Evolutionary conservation across 2,329 filamentous ascomycete genomes (phyloP).

Genomic region (Penicillium oxalicum): DNA sequence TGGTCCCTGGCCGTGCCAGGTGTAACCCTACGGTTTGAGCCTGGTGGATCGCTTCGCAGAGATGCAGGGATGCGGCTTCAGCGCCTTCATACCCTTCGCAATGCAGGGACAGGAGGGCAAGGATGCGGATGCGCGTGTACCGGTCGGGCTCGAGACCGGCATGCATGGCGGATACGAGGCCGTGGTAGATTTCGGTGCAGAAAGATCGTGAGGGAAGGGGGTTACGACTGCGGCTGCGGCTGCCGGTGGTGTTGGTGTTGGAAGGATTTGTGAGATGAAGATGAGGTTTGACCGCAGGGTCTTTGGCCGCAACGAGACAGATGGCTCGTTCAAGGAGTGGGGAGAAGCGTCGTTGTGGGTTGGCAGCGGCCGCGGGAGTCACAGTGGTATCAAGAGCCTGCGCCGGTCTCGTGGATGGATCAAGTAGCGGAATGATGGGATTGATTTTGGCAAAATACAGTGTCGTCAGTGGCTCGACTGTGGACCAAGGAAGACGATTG

Average conservation of each 20-base stretch:
- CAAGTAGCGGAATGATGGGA: conserved; percentile 34
- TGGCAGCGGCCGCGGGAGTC: no score
- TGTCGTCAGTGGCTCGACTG: conserved; percentile 26
- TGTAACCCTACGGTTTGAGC: conserved; percentile 37
- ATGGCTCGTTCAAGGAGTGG: conserved; percentile 36
- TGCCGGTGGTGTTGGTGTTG: conserved; percentile 11
- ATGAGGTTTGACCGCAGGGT: conserved; percentile 25
- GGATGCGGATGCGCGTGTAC: conserved; percentile 32
- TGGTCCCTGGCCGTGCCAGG: conserved; percentile 28
- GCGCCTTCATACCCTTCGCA: conserved; percentile 38
- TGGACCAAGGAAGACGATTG: conserved; percentile 27
- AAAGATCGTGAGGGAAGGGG: conserved; percentile 29
- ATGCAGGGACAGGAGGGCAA: conserved; percentile 38
- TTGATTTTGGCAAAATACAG: conserved; percentile 37
- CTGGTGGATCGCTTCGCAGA: conserved; percentile 38
- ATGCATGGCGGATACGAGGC: conserved; percentile 34
- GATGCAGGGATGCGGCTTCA: conserved; percentile 36
- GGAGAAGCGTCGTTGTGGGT: conserved; percentile 13
- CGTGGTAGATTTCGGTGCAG: conserved; percentile 34
- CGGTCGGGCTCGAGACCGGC: conserved; percentile 33
- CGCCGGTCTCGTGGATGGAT: conserved; percentile 14
- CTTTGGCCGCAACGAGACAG: conserved; percentile 38
- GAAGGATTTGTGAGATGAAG: conserved; percentile 22
- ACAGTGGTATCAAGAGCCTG: no score
- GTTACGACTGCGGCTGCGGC: no score